These are phyloP conservation scores for Leptographium procerum DNA, from an alignment of 2,329 filamentous ascomycete species.

Conservation along the genomic window DNA sequence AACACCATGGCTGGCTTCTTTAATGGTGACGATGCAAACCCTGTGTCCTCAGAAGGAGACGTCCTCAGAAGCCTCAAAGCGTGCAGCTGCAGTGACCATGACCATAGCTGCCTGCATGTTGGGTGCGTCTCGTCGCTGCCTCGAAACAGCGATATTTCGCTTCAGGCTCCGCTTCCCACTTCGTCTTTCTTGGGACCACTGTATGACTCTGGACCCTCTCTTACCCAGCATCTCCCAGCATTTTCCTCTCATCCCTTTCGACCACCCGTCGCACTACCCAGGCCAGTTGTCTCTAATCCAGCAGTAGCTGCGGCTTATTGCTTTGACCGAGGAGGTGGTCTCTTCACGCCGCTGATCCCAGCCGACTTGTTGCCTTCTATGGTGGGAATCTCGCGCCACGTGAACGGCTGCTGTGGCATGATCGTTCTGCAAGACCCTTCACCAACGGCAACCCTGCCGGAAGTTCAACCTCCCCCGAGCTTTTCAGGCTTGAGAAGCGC, in stretches of 20 bases:
- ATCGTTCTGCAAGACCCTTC: conserved; percentile 26
- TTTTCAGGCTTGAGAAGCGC: background rate
- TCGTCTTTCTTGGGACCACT: background rate
- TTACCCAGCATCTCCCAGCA: background rate
- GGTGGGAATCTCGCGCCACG: conserved; percentile 29
- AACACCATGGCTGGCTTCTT: background rate
- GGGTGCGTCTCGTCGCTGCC: background rate
- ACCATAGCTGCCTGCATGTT: background rate
- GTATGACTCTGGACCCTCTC: background rate
- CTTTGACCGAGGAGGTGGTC: conserved; percentile 40
- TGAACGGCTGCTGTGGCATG: conserved; percentile 30
- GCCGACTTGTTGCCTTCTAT: conserved; percentile 40
- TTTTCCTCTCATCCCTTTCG: too few relatives aligned
- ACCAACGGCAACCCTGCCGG: background rate
- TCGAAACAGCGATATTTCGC: background rate
- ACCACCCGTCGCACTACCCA: background rate
- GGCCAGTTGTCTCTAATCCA: background rate
- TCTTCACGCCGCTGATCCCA: conserved; percentile 42
- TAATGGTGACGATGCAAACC: background rate
- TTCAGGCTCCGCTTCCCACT: background rate
- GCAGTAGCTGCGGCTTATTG: conserved; percentile 33
- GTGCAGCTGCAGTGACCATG: background rate
- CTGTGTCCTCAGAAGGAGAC: background rate
- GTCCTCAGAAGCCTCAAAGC: background rate
- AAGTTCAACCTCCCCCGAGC: background rate